Evolutionary conservation across 208 protist genomes (phyloP), one percentile per base, ranked within the genome.

Genomic region (Blastocrithidia nonstop): DNA sequence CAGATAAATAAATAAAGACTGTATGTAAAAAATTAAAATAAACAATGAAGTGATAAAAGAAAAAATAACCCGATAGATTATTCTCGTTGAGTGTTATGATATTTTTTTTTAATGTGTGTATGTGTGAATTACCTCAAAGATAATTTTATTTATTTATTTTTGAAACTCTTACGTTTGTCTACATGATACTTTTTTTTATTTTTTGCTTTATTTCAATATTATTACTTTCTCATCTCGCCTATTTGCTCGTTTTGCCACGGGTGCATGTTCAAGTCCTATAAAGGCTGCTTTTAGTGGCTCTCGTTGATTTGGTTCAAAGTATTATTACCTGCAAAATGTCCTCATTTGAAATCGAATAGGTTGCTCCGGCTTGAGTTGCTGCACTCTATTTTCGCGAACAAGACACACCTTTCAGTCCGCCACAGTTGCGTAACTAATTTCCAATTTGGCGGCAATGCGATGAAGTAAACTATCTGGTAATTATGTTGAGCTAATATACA

Each of bases 321-420:
- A 50, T 20, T 64, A 51, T 42, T 55, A 44, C 20, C 37, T 20
- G 52, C 75, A 77, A 50, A 88, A 86, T 15, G 44, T 53, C 42
- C 40, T 50, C 4, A 85, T 46, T 48, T 88, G 78, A 42, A 60
- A 40, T 4, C 73, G 75, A 64, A 92, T 81, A 32, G 63, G 53
- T 11, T 54, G 20, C 36, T 80, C 67, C 0, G 69, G 61, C 17
- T 61, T 23, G n/a, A 81, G 57, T 46, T 75, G 65, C 31, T 79
- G 50, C n/a, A 88, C 70, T 4, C 55, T 50, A 37, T 54, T 57
- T 38, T 88, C 74, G 32, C 73, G 66, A 50, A 92, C 82, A 6
- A 92, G 46, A 24, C 72, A 78, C 47, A 88, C 57, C 56, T 87
- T 88, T 79, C 83, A 92, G 50, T 88, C 83, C 49, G 73, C 56